Base-by-base conservation (phyloP, 2,329 filamentous ascomycete species). In the Beauveria varroae region DNA sequence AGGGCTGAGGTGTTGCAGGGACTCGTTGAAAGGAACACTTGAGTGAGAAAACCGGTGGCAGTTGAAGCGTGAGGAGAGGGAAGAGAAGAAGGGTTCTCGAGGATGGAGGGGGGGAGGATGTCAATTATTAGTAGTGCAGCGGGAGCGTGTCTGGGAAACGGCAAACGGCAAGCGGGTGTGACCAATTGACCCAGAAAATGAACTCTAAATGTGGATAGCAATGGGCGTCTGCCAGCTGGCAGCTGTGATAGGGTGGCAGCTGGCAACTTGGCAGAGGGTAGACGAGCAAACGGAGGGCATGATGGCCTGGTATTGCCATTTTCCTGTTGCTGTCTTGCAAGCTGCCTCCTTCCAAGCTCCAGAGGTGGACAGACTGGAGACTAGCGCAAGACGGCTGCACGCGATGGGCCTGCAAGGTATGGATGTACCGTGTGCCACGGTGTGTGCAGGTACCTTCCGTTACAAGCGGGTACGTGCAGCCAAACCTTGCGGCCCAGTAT, bases 51-150 rank as follows among this genome's bases (percentile, higher is more conserved):
- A 22, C 57, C 57, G 44, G 57, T 52, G 47, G 47, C 47, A 59
- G 37, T 51, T 59, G 57, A 59, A 44, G 57, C 57, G 57, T 59
- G 57, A 52, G n/a, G 18, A 52, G 47, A 59, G 34, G 24, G n/a
- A 40, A 52, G 26, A 52, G 47, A 59, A 40, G 22, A 44, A 20
- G 47, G 12, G n/a, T 12, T 52, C 6, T 50, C 10, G 46, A 51
- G 24, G 37, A 50, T 43, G 57, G 57, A 26, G 56, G 56, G 56
- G 14, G 56, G 55, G 22, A 51, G 56, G 37, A 49, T n/a, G 37
- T 37, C 57, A 44, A 59, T 59, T 59, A 59, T 59, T 59, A 59
- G 57, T 59, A 59, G 37, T 59, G 56, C 56, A 51, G 46, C 20
- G 57, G 44, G 37, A 30, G 41, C 34, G 37, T 51, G 57, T 59